Evolutionary conservation across 139 green algal species (phyloP), one percentile per base, ranked within the genome.

Genomic region (Trebouxia sp.): DNA sequence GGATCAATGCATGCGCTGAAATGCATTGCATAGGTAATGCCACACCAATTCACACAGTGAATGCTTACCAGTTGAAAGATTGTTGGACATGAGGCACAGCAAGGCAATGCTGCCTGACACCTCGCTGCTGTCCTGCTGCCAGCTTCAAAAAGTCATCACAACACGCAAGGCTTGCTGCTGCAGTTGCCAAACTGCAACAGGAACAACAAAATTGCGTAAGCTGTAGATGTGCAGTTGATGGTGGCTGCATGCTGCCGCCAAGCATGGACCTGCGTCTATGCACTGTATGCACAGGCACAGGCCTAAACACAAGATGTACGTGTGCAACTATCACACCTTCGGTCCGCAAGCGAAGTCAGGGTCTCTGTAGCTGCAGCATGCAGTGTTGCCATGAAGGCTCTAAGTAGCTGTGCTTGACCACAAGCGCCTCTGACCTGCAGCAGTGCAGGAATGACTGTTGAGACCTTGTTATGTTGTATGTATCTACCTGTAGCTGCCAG

Each of bases 71-170:
- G 66, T 88, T 91, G 82, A 87, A 89, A 8, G 32, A n/a, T 65
- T 95, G 91, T 14, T 80, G 84, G 9, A 93, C 82, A 80, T 94
- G 90, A 0, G 90, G 90, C n/a, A 95, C 85, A 32, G 42, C 43
- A 10, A 77, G n/a, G 22, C 32, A 80, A 37, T 50, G 38, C 32
- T 75, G n/a, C 30, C 38, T 47, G 41, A 53, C 35, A 15, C 42
- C 39, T 8, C 7, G 32, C 32, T 30, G 30, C 10, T 26, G 51
- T 11, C 47, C 35, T 41, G 51, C 43, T 8, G 38, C 35, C 35
- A 69, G 43, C 45, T 78, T 70, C 24, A 65, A 24, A 9, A 65
- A 30, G 41, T 28, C 20, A 15, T 75, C 78, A 41, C 30, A 65
- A 65, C 30, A 50, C 8, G 65, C 66, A 43, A n/a, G 58, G 78